Evolutionary conservation across 2,329 filamentous ascomycete species (phyloP), one percentile per base, ranked within the genome.

Genomic region (Pseudopyrenochaeta lycopersici): DNA sequence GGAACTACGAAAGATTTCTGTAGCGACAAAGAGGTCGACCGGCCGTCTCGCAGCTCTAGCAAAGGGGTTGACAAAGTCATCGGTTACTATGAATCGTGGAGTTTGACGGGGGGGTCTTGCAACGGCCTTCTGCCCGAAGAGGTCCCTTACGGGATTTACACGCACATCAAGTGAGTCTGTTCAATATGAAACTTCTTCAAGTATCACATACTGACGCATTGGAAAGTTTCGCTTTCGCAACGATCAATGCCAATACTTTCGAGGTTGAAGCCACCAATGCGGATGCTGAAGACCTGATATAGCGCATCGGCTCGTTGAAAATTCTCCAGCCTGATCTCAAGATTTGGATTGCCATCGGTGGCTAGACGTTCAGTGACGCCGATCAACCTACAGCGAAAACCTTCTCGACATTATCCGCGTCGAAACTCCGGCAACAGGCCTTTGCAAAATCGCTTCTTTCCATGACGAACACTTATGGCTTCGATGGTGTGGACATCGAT

Each of bases 401-500:
- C 2, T 76, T 75, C 53, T 53, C 49, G 7, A 60, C 74, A 23
- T 62, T 78, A 36, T 67, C 64, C 1, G 53, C 32, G 3, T 60
- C 54, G 0, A 12, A 52, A 1, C 43, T 44, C 1, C 68, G 60
- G 10, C 59, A 63, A 15, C 42, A 49, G 0, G 58, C 52, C 1
- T 81, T 81, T 51, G 67, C 77, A 39, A 49, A 63, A 2, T 71
- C 65, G 1, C 52, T 80, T 0, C 40, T 76, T 0, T 46, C 39
- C 0, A 80, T 81, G 58, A 70, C 82, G 70, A 15, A 52, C 1
- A 71, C 61, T 7, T 79, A 80, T 49, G 71, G 64, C 6, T 77
- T 81, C 38, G 77, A 81, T 53, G 79, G 79, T 1, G 63, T 79
- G 1, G 78, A 81, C 44, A 43, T 81, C 12, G 78, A 81, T 54